phyloP scores from a whole-genome alignment of 2,329 filamentous ascomycete species.

The Metarhizium robertsii region DNA sequence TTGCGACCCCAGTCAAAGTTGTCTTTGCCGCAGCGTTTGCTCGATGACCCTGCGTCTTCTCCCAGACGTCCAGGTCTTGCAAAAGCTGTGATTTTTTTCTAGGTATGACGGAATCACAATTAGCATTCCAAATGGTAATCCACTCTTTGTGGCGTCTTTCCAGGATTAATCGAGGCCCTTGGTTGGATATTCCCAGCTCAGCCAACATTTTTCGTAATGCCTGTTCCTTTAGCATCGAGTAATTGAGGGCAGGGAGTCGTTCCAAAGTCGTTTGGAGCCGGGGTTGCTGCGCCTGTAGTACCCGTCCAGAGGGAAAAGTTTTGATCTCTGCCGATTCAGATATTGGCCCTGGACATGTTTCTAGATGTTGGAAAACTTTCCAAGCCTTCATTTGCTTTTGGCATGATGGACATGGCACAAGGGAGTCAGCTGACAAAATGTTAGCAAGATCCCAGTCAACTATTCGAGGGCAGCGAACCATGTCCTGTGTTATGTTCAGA shows the following conservation, averaged over 20 bases:
- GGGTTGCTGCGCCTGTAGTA: slow-evolving; percentile 23
- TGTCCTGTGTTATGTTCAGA: slow-evolving; percentile 22
- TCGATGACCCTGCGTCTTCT: slow-evolving; percentile 65
- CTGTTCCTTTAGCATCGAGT: slow-evolving; percentile 74
- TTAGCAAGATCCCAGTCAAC: background rate
- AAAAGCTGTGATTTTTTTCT: slow-evolving; percentile 63
- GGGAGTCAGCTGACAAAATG: slow-evolving; percentile 50
- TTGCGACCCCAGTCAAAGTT: slow-evolving; percentile 28
- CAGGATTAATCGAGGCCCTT: slow-evolving; percentile 59
- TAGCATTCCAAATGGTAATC: slow-evolving; percentile 94
- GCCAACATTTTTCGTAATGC: slow-evolving; percentile 70
- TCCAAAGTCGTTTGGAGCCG: slow-evolving; percentile 28
- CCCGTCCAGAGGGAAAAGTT: slow-evolving; percentile 3
- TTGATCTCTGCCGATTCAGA: background rate
- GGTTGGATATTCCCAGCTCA: slow-evolving; percentile 68
- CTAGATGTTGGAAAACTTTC: slow-evolving; percentile 72
- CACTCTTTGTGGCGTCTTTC: slow-evolving; percentile 83
- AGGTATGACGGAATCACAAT: slow-evolving; percentile 75
- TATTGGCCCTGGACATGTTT: slow-evolving; percentile 44
- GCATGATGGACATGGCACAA: slow-evolving; percentile 81
- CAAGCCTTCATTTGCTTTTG: slow-evolving; percentile 67
- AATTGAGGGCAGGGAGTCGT: slow-evolving; percentile 72
- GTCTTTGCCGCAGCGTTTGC: slow-evolving; percentile 30
- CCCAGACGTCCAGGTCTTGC: slow-evolving; percentile 77
- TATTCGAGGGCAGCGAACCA: slow-evolving; percentile 10